Evolutionary conservation across 257 asterid species (phyloP).

Genomic region (Plectranthus barbatus): DNA sequence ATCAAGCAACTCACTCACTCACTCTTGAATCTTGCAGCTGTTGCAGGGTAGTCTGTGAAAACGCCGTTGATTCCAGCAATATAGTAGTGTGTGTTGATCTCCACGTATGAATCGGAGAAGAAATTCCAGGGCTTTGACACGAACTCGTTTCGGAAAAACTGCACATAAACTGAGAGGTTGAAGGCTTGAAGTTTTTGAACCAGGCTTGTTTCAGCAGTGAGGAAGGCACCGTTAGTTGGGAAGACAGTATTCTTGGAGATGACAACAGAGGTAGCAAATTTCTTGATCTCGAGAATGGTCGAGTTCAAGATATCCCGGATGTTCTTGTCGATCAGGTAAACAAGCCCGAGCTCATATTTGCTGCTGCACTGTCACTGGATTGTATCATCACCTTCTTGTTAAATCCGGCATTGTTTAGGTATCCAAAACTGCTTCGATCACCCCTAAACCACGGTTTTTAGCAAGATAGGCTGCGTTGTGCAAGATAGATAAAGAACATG

Average conservation of each 20-base stretch:
- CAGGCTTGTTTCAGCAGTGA: constrained; percentile 30
- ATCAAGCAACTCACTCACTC: constrained; percentile 18
- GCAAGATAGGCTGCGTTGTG: constrained; percentile 75
- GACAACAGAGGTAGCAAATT: constrained; percentile 52
- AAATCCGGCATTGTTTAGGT: constrained; percentile 41
- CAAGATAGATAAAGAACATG: constrained; percentile 13
- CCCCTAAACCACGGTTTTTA: constrained; percentile 44
- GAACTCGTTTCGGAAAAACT: constrained; percentile 51
- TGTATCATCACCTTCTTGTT: constrained; percentile 47
- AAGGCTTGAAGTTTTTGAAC: constrained; percentile 40
- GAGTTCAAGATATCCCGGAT: constrained; percentile 46
- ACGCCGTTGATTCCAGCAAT: constrained; percentile 33
- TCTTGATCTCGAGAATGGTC: constrained; percentile 47
- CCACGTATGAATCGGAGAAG: constrained; percentile 57
- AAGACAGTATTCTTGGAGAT: constrained; percentile 38
- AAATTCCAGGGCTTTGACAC: constrained; percentile 74
- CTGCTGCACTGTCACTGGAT: constrained; percentile 46
- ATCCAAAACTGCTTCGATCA: constrained; percentile 44
- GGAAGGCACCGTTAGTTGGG: constrained; percentile 20
- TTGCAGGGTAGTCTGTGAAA: constrained; percentile 54
- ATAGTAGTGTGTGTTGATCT: constrained; percentile 30
- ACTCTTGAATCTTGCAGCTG: constrained; percentile 61
- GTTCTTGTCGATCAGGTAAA: constrained; percentile 35
- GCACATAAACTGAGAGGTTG: constrained; percentile 49
- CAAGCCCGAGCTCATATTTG: constrained; percentile 48